These are phyloP conservation scores for Aspergillus puulaauensis DNA, from an alignment of 2,329 filamentous ascomycete species.

Conservation along the genomic window DNA sequence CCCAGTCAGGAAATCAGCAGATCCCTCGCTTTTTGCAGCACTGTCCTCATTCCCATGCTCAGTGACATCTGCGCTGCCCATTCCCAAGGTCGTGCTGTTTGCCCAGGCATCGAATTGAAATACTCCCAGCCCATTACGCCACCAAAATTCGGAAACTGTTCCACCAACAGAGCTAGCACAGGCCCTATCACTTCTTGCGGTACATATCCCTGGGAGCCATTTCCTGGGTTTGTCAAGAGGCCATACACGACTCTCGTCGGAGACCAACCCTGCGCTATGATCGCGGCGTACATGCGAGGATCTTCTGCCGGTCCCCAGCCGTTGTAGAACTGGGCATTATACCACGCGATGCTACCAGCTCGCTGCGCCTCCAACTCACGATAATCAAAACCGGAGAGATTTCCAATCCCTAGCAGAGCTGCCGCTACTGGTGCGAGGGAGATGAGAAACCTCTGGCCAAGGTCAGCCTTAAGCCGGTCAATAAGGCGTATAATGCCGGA, in stretches of 20 bases:
- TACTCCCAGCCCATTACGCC: constrained; percentile 97
- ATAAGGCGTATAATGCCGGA: constrained; percentile 65
- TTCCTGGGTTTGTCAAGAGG: constrained; percentile 73
- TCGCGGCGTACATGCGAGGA: constrained; percentile 43
- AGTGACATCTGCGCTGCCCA: constrained; percentile 72
- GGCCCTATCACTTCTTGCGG: constrained; percentile 56
- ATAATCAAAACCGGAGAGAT: constrained; percentile 81
- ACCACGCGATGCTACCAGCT: constrained; percentile 71
- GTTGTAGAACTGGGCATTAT: constrained; percentile 92
- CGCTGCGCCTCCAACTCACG: constrained; percentile 67
- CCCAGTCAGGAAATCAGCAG: constrained; percentile 19
- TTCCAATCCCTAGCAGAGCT: constrained; percentile 61
- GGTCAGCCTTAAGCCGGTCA: constrained; percentile 58
- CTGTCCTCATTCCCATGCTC: constrained; percentile 43
- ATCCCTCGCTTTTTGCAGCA: constrained; percentile 33
- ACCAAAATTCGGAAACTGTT: constrained; percentile 69
- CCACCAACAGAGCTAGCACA: constrained; percentile 57
- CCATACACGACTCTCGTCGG: constrained; percentile 75
- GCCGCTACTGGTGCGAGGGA: constrained; percentile 80
- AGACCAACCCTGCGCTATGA: constrained; percentile 62
- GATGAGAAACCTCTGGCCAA: constrained; percentile 64
- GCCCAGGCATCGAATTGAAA: constrained; percentile 75
- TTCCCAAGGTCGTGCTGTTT: constrained; percentile 64
- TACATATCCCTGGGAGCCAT: constrained; percentile 66
- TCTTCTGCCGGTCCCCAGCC: constrained; percentile 73